Conservation (phyloP, 495 filamentous ascomycete genomes). For the Aeminium ludgeri region DNA sequence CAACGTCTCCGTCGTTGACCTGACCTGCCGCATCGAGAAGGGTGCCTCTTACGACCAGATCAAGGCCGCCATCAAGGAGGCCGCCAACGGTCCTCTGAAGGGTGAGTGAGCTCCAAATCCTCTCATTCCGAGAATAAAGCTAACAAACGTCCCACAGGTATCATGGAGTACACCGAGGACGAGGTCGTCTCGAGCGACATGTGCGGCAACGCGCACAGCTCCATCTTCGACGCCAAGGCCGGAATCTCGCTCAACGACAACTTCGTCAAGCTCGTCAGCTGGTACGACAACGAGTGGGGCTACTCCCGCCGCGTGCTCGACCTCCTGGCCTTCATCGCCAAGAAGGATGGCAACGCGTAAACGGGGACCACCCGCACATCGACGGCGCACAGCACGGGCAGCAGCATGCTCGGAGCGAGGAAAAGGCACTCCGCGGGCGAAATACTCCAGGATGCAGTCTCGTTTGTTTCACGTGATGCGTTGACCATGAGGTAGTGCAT, state of each 20-base stretch:
- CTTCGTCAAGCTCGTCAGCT: constrained; percentile 96
- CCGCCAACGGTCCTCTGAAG: constrained; percentile 68
- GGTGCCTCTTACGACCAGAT: constrained; percentile 77
- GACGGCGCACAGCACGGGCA: too few relatives aligned
- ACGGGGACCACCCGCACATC: too few relatives aligned
- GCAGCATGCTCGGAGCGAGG: too few relatives aligned
- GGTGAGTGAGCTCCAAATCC: constrained; percentile 36
- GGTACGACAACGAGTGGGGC: constrained; percentile 97
- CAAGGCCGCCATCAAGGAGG: constrained; percentile 81
- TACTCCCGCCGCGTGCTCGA: constrained; percentile 98
- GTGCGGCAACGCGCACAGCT: constrained; percentile 79
- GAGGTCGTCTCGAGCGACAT: constrained; percentile 87
- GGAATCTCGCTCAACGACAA: constrained; percentile 95
- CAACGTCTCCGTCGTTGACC: constrained; percentile 98
- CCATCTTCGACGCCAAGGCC: constrained; percentile 98
- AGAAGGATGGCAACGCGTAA: constrained; percentile 45
- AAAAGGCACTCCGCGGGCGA: too few relatives aligned
- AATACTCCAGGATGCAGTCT: too few relatives aligned
- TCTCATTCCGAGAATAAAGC: neutral
- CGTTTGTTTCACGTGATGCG: neutral
- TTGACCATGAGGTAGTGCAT: neutral
- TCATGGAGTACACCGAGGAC: constrained; percentile 92
- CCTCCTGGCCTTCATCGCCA: constrained; percentile 81
- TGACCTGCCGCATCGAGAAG: constrained; percentile 91
- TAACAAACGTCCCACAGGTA: constrained; percentile 39